These are phyloP conservation scores for Harringtonia aguacate DNA, from an alignment of 2,329 filamentous ascomycete genomes.

Conservation along the genomic window DNA sequence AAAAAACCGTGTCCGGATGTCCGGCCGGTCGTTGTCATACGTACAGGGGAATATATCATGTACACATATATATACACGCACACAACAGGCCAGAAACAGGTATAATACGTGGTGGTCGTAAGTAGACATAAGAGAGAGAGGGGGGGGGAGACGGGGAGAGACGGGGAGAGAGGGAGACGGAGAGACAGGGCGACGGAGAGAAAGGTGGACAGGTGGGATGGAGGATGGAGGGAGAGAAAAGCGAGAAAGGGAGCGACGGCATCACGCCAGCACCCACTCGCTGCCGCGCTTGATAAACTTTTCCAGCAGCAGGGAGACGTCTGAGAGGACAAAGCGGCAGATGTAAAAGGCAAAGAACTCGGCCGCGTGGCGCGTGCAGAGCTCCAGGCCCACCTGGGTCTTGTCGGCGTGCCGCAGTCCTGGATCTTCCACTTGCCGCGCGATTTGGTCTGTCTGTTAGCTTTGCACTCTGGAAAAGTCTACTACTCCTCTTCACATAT, in stretches of 20 bases:
- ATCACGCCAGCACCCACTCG: conserved; percentile 66
- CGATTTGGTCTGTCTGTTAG: conserved; percentile 71
- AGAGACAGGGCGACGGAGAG: too few species aligned
- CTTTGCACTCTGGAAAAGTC: too few species aligned
- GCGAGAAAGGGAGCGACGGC: background rate
- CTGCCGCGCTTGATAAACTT: conserved; percentile 95
- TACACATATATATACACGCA: background rate
- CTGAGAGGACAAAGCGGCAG: conserved; percentile 84
- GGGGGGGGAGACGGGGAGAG: background rate
- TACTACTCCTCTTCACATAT: too few species aligned
- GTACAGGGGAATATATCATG: conserved; percentile 2
- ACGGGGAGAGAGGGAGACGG: too few species aligned
- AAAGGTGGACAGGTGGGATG: too few species aligned
- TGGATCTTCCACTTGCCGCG: conserved; percentile 90
- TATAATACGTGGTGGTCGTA: background rate
- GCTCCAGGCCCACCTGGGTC: conserved; percentile 88
- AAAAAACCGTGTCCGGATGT: background rate
- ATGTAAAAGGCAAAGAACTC: conserved; percentile 98
- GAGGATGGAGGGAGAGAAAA: background rate
- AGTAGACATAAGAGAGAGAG: background rate
- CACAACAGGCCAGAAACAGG: background rate
- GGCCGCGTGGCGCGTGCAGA: conserved; percentile 84
- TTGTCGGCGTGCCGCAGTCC: conserved; percentile 84
- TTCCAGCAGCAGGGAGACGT: conserved; percentile 76
- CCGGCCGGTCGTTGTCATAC: background rate